Percentiles rank a stretch among this genome's conserved stretches.
These are phyloP conservation scores for Pezicula neosporulosa DNA, from an alignment of 2,329 filamentous ascomycete species.

Conservation along the genomic window DNA sequence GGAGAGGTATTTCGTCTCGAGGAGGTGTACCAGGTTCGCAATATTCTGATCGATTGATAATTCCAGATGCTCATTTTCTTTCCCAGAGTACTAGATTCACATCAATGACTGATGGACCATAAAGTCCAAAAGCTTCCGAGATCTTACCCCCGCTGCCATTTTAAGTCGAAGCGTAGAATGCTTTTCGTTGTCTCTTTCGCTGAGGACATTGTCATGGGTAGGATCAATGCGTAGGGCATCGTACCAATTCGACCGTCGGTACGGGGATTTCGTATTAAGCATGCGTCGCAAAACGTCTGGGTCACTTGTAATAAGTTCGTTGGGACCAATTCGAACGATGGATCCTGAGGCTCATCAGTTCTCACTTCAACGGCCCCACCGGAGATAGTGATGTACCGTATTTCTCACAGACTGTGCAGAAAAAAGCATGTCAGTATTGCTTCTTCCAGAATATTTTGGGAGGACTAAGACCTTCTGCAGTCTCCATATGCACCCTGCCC, in stretches of 20 bases:
- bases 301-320: constrained; percentile 34
- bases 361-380: no score
- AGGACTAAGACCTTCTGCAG: constrained; percentile 21
- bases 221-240: constrained; percentile 46
- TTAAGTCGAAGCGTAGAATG: constrained; percentile 40
- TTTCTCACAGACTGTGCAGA: constrained; percentile 23
- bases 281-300: constrained; percentile 35
- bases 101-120: constrained; percentile 28
- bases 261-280: constrained; percentile 32
- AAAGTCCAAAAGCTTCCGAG: constrained; percentile 32
- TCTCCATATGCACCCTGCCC: constrained; percentile 31
- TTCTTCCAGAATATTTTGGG: no score
- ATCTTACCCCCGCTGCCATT: constrained; percentile 41
- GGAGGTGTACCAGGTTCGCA: constrained; percentile 40
- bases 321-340: constrained; percentile 38
- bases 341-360: constrained; percentile 18
- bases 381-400: constrained; percentile 26
- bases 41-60: constrained; percentile 43
- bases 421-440: no score
- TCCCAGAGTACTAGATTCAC: constrained; percentile 12
- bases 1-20: constrained; percentile 38
- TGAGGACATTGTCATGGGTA: constrained; percentile 48
- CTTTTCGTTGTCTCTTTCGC: constrained; percentile 40
- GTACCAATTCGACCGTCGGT: constrained; percentile 40
- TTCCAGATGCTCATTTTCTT: constrained; percentile 46